Percentiles rank a stretch among this genome's conserved stretches.
Evolutionary conservation across 352 stramenopile genomes (phyloP).

Genomic region (Globisporangium middletonii): DNA sequence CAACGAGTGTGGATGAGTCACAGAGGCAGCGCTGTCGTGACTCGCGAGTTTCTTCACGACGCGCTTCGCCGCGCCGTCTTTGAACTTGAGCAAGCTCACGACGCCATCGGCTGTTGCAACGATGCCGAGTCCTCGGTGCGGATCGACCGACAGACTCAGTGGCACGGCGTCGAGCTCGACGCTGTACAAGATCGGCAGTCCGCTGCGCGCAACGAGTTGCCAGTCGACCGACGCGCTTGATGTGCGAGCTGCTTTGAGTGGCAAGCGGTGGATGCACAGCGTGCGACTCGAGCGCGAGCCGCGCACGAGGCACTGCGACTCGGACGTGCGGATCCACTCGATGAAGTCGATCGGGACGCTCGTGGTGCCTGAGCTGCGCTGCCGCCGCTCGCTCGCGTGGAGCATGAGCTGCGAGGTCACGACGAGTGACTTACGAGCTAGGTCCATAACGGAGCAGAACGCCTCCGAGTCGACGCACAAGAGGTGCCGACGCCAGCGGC

Average conservation of each 20-base stretch:
- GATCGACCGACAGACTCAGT: conserved; percentile 38
- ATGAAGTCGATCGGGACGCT: conserved; percentile 5
- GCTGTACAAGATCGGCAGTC: conserved; percentile 25
- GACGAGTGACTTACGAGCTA: conserved; percentile 18
- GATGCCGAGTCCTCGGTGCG: conserved; percentile 27
- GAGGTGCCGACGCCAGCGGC: conserved; percentile 15
- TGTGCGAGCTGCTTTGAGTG: conserved; percentile 18
- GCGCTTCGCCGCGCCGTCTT: conserved; percentile 14
- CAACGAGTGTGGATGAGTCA: background rate
- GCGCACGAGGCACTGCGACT: conserved; percentile 21
- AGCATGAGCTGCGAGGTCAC: conserved; percentile 31
- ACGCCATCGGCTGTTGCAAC: conserved; percentile 24
- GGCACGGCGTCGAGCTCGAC: conserved; percentile 22
- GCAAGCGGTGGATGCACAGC: conserved; percentile 39
- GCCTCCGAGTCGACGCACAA: conserved; percentile 30
- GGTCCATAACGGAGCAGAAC: conserved; percentile 43
- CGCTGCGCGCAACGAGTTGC: conserved; percentile 29
- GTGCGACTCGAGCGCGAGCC: conserved; percentile 16
- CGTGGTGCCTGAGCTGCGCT: background rate
- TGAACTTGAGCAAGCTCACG: conserved; percentile 23
- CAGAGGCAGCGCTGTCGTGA: background rate
- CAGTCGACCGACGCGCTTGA: conserved; percentile 31
- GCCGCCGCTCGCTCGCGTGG: conserved; percentile 6
- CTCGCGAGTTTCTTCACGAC: conserved; percentile 7
- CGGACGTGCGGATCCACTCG: conserved; percentile 8